phyloP scores from a whole-genome alignment of 495 filamentous ascomycete species.

The Achaetomiella virescens region DNA sequence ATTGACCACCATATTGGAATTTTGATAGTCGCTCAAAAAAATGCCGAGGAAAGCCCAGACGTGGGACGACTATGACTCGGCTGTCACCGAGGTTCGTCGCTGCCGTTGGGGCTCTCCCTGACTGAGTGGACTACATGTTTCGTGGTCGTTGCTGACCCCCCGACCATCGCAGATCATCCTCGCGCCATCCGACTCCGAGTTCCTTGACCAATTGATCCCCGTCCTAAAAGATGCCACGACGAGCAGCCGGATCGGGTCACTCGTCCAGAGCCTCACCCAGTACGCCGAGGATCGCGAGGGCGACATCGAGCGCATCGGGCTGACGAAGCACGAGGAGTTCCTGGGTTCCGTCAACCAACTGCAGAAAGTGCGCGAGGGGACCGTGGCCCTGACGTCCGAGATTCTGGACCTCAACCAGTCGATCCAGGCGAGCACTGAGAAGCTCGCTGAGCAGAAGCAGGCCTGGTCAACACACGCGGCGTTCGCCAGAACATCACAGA shows the following conservation, averaged over 20 bases:
- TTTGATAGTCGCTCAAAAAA: slow-evolving; percentile 15
- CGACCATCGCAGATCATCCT: slow-evolving; percentile 66
- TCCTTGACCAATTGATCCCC: slow-evolving; percentile 89
- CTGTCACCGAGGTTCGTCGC: slow-evolving; percentile 42
- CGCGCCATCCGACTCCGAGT: slow-evolving; percentile 84
- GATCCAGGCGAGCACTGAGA: slow-evolving; percentile 93
- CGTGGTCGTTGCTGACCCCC: not conserved
- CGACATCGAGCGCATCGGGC: slow-evolving; percentile 92
- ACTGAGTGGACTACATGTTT: no score
- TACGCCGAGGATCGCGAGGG: slow-evolving; percentile 80
- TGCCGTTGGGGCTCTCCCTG: not conserved
- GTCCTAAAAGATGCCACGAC: slow-evolving; percentile 83
- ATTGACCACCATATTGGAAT: no score
- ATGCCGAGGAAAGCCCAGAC: slow-evolving; percentile 46
- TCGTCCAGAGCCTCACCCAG: slow-evolving; percentile 69
- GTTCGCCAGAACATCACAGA: slow-evolving; percentile 97
- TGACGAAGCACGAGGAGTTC: slow-evolving; percentile 95
- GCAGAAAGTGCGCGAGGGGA: slow-evolving; percentile 81
- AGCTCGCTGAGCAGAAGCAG: slow-evolving; percentile 90
- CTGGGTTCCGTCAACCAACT: slow-evolving; percentile 88
- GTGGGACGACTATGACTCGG: slow-evolving; percentile 50
- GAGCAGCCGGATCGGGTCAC: slow-evolving; percentile 63
- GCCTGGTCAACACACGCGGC: slow-evolving; percentile 82
- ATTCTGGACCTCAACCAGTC: slow-evolving; percentile 88
- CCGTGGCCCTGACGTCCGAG: slow-evolving; percentile 79